Evolutionary conservation across 768 basidiomycete genomes (phyloP).

Genomic region (Boletus edulis): DNA sequence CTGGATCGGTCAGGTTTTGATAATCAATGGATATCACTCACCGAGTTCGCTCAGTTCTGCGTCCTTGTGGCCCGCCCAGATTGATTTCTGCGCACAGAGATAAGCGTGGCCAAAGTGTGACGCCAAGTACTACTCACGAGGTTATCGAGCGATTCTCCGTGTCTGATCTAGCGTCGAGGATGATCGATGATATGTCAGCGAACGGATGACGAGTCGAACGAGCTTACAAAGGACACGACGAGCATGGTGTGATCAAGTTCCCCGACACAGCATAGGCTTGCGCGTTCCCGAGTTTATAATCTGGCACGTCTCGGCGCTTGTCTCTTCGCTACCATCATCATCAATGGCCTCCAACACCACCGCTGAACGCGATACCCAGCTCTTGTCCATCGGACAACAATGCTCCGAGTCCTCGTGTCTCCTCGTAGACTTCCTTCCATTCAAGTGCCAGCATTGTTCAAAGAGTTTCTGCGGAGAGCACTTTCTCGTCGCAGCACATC

Average conservation of each 20-base stretch:
- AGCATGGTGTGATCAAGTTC: conserved; percentile 11
- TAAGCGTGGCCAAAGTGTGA: background rate
- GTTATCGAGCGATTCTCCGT: conserved; percentile 79
- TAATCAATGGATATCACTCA: conserved; percentile 27
- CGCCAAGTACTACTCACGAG: conserved; percentile 42
- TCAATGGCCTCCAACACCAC: conserved; percentile 11
- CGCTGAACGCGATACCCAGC: conserved; percentile 46
- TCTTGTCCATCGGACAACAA: conserved; percentile 68
- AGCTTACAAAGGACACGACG: conserved; percentile 27
- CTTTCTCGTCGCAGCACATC: conserved; percentile 66
- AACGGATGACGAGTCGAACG: background rate
- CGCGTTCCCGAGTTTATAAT: conserved; percentile 27
- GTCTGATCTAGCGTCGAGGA: conserved; percentile 50
- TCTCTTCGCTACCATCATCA: background rate
- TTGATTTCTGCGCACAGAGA: conserved; percentile 31
- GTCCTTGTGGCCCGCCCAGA: conserved; percentile 80
- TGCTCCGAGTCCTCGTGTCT: conserved; percentile 66
- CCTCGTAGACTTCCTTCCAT: conserved; percentile 81
- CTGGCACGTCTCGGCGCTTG: background rate
- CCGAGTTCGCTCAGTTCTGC: conserved; percentile 75
- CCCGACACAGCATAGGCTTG: conserved; percentile 11
- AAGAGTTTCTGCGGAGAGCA: conserved; percentile 75
- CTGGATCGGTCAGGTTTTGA: conserved; percentile 2
- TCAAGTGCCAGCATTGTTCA: conserved; percentile 81
- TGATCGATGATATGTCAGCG: background rate